These are phyloP conservation scores for Syncephalastrum racemosum DNA, from an alignment of 371 early-diverging fungal genomes.

Conservation along the genomic window DNA sequence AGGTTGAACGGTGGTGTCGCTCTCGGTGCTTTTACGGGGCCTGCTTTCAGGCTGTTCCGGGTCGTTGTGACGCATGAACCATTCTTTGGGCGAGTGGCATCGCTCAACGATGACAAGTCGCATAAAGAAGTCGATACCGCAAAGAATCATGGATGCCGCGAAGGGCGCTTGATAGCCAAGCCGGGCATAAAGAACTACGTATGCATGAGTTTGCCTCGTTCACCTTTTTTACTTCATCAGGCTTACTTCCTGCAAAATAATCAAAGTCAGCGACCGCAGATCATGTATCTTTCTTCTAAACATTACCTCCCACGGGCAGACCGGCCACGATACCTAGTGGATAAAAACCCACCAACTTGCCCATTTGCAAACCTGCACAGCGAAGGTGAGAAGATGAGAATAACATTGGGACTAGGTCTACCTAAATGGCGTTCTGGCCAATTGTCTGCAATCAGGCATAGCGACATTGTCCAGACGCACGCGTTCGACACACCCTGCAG, in stretches of 20 bases:
- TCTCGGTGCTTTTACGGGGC: background rate
- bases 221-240: background rate
- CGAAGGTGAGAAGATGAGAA: background rate
- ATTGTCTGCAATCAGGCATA: slow-evolving; percentile 63
- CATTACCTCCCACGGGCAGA: slow-evolving; percentile 60
- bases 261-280: slow-evolving; percentile 3
- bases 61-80: slow-evolving; percentile 25
- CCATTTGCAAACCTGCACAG: slow-evolving; percentile 52
- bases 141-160: slow-evolving; percentile 66
- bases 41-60: slow-evolving; percentile 5
- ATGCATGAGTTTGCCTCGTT: background rate
- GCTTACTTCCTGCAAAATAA: no score
- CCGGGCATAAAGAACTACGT: slow-evolving; percentile 53
- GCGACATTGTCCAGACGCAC: slow-evolving; percentile 63
- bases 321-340: slow-evolving; percentile 64
- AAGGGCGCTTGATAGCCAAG: slow-evolving; percentile 71
- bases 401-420: slow-evolving; percentile 1
- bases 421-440: slow-evolving; percentile 58
- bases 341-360: slow-evolving; percentile 62
- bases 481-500: slow-evolving; percentile 68
- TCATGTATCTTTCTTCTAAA: slow-evolving; percentile 11
- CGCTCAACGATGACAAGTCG: slow-evolving; percentile 55
- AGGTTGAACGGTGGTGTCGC: background rate
- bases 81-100: slow-evolving; percentile 40
- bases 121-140: slow-evolving; percentile 55